phyloP scores from a whole-genome alignment of 371 early-diverging fungal species.

The Rhizopus arrhizus region DNA sequence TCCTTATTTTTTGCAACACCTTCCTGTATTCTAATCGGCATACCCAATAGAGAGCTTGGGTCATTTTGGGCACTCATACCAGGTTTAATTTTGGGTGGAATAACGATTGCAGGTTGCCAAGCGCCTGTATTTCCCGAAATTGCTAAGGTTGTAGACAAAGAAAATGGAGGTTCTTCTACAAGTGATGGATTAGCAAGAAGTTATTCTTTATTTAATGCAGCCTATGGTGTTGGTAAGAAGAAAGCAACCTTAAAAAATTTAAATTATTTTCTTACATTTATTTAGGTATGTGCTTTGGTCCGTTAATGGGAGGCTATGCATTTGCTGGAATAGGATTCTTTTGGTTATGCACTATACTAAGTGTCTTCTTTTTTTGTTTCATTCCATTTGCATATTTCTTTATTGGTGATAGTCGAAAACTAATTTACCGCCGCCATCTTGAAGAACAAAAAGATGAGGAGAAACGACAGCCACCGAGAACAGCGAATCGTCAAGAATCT shows the following conservation, averaged over 20 bases:
- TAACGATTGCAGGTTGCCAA: slow-evolving; percentile 47
- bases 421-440: slow-evolving; percentile 1
- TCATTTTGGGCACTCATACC: slow-evolving; percentile 43
- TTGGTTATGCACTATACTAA: slow-evolving; percentile 30
- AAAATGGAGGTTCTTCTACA: slow-evolving; percentile 28
- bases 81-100: slow-evolving; percentile 34
- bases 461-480: background rate
- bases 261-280: background rate
- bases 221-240: slow-evolving; percentile 41
- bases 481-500: background rate
- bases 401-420: slow-evolving; percentile 26
- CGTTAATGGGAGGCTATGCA: slow-evolving; percentile 27
- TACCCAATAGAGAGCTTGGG: slow-evolving; percentile 30
- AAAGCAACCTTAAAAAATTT: background rate
- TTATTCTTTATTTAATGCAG: slow-evolving; percentile 49
- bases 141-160: slow-evolving; percentile 38
- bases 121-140: slow-evolving; percentile 50
- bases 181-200: slow-evolving; percentile 43
- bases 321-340: slow-evolving; percentile 32
- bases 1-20: slow-evolving; percentile 35
- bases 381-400: slow-evolving; percentile 43
- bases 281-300: slow-evolving; percentile 31
- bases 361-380: slow-evolving; percentile 32
- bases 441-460: background rate
- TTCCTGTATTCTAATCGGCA: slow-evolving; percentile 35